Percentiles rank a stretch among this genome's conserved stretches.
Evolutionary conservation across 1,139 yeast genomes (phyloP).

Genomic region (Candida tropicalis): DNA sequence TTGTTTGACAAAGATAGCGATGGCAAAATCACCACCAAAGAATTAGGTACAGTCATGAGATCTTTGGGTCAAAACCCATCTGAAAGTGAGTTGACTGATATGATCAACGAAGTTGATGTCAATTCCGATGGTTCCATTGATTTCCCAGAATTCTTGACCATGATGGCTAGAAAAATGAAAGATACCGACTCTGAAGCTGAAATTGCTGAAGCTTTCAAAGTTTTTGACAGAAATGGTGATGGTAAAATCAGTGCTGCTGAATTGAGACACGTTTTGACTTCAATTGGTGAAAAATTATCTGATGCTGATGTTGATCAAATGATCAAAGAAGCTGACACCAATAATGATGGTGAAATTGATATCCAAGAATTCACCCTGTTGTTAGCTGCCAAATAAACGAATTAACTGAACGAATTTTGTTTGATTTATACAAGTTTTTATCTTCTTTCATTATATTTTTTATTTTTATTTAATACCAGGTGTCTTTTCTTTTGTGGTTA

Average conservation of each 20-base stretch:
- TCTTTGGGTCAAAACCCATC: slow-evolving; percentile 96
- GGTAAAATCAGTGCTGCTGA: slow-evolving; percentile 97
- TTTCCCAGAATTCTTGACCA: slow-evolving; percentile 80
- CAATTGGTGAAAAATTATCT: slow-evolving; percentile 93
- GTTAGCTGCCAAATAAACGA: slow-evolving; percentile 50
- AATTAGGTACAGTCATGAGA: slow-evolving; percentile 97
- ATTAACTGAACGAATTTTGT: not conserved
- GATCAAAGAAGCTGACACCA: slow-evolving; percentile 94
- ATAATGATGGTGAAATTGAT: slow-evolving; percentile 94
- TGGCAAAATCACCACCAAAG: slow-evolving; percentile 93
- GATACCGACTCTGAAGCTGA: slow-evolving; percentile 98
- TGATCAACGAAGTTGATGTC: slow-evolving; percentile 95
- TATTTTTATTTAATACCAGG: not conserved
- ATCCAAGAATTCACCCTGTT: slow-evolving; percentile 92
- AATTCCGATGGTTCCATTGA: slow-evolving; percentile 95
- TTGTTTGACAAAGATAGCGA: slow-evolving; percentile 95
- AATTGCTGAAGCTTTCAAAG: slow-evolving; percentile 96
- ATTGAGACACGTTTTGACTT: slow-evolving; percentile 92
- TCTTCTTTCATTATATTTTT: not conserved
- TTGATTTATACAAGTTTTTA: not conserved
- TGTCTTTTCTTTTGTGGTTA: not conserved
- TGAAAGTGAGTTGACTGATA: slow-evolving; percentile 91
- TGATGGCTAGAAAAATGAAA: slow-evolving; percentile 95
- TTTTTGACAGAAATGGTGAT: slow-evolving; percentile 90
- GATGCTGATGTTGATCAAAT: slow-evolving; percentile 97